Evolutionary conservation across 257 asterid genomes (phyloP).

Genomic region (Capsicum rhomboideum): DNA sequence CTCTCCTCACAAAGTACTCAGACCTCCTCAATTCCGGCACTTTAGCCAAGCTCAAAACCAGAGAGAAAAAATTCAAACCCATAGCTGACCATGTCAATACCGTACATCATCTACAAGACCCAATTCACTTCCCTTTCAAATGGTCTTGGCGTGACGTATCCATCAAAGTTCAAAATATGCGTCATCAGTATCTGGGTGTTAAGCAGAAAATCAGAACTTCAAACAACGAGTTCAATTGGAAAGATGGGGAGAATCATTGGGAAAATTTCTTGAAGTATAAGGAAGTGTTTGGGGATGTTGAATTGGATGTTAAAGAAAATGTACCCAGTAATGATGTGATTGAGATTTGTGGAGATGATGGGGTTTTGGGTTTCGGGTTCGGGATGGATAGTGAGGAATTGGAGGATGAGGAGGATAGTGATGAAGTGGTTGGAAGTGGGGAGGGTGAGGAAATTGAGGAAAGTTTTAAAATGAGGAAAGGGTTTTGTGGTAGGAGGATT

Average conservation of each 20-base stretch:
- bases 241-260: slow-evolving; percentile 88
- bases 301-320: slow-evolving; percentile 31
- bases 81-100: slow-evolving; percentile 85
- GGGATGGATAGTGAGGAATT: slow-evolving; percentile 51
- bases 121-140: slow-evolving; percentile 72
- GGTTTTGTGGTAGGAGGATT: slow-evolving; percentile 35
- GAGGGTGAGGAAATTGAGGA: neutral
- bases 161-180: slow-evolving; percentile 93
- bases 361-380: slow-evolving; percentile 25
- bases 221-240: slow-evolving; percentile 65
- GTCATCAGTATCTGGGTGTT: slow-evolving; percentile 92
- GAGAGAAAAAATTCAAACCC: slow-evolving; percentile 95
- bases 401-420: slow-evolving; percentile 38
- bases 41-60: slow-evolving; percentile 78
- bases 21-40: slow-evolving; percentile 63
- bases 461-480: slow-evolving; percentile 19
- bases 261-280: slow-evolving; percentile 80
- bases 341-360: neutral
- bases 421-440: slow-evolving; percentile 15
- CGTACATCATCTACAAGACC: slow-evolving; percentile 68
- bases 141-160: slow-evolving; percentile 99
- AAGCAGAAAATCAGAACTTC: slow-evolving; percentile 81
- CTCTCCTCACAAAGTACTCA: slow-evolving; percentile 60
- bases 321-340: neutral
- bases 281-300: slow-evolving; percentile 87